These are phyloP conservation scores for Boletus semigastroideus DNA, from an alignment of 1,284 basidiomycete genomes.

Conservation along the genomic window DNA sequence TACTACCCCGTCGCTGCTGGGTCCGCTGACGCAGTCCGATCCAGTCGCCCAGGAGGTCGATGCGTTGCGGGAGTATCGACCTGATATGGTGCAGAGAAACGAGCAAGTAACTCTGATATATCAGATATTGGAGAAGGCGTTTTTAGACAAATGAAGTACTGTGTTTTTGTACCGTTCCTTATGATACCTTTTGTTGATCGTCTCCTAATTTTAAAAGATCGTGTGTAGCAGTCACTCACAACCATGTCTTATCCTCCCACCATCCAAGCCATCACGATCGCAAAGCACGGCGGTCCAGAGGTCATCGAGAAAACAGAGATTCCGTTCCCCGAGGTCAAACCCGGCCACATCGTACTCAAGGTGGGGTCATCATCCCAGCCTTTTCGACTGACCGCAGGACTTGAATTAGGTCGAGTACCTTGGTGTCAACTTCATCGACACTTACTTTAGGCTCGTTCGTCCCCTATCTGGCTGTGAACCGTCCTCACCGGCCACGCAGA, in stretches of 20 bases:
- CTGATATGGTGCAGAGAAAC: slow-evolving; percentile 75
- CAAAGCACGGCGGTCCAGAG: slow-evolving; percentile 71
- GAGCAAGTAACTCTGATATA: slow-evolving; percentile 72
- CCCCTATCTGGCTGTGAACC: not conserved
- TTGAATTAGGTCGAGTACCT: slow-evolving; percentile 55
- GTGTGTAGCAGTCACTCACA: not conserved
- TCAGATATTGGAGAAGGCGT: slow-evolving; percentile 50
- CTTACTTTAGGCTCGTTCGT: slow-evolving; percentile 59
- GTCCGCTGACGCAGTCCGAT: slow-evolving; percentile 53
- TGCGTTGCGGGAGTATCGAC: slow-evolving; percentile 74
- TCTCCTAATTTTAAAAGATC: too few species aligned
- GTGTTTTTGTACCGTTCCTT: not conserved
- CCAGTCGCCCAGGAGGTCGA: slow-evolving; percentile 74
- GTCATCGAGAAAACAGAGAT: slow-evolving; percentile 69
- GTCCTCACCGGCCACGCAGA: slow-evolving; percentile 32
- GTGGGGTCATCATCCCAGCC: slow-evolving; percentile 35
- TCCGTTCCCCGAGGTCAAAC: slow-evolving; percentile 60
- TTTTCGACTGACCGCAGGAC: slow-evolving; percentile 15
- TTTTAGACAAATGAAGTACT: slow-evolving; percentile 16
- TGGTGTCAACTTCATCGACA: slow-evolving; percentile 91
- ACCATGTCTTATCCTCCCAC: slow-evolving; percentile 46
- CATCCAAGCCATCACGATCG: slow-evolving; percentile 59
- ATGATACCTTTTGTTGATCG: not conserved
- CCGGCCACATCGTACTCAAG: slow-evolving; percentile 79
- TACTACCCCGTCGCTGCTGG: slow-evolving; percentile 50